Evolutionary conservation across 2,329 filamentous ascomycete species (phyloP).

Genomic region (Pseudogymnoascus sp.): DNA sequence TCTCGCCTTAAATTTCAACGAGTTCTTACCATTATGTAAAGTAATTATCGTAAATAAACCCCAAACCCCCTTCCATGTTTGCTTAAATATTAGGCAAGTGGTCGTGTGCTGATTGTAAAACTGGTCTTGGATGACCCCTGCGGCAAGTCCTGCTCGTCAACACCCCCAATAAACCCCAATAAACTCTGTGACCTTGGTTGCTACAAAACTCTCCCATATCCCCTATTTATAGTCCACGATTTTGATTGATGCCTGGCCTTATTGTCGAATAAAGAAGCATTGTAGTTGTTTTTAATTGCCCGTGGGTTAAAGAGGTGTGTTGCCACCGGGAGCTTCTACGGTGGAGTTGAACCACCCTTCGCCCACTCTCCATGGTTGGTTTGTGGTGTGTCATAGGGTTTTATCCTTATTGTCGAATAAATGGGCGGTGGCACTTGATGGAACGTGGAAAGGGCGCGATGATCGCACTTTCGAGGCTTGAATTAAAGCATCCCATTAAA

Average conservation of each 20-base stretch:
- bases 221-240: conserved; percentile 53
- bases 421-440: conserved; percentile 50
- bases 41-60: background rate
- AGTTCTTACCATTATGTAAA: background rate
- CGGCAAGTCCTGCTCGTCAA: background rate
- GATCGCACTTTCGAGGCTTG: conserved; percentile 35
- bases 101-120: background rate
- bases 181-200: background rate
- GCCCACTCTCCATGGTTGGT: too few relatives aligned
- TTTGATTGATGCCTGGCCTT: conserved; percentile 48
- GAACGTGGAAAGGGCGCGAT: conserved; percentile 54
- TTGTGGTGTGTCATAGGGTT: too few relatives aligned
- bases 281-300: too few relatives aligned
- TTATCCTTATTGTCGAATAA: conserved; percentile 48
- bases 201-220: conserved; percentile 49
- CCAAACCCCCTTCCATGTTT: background rate
- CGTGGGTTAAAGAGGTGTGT: too few relatives aligned
- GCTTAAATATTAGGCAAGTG: background rate
- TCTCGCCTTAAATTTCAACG: background rate
- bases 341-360: too few relatives aligned
- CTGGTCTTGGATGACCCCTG: background rate
- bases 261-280: conserved; percentile 45
- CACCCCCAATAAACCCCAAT: background rate
- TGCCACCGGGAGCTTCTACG: too few relatives aligned
- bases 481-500: background rate